Evolutionary conservation across 352 stramenopile genomes (phyloP).

Genomic region (Pythium pyrilobum): DNA sequence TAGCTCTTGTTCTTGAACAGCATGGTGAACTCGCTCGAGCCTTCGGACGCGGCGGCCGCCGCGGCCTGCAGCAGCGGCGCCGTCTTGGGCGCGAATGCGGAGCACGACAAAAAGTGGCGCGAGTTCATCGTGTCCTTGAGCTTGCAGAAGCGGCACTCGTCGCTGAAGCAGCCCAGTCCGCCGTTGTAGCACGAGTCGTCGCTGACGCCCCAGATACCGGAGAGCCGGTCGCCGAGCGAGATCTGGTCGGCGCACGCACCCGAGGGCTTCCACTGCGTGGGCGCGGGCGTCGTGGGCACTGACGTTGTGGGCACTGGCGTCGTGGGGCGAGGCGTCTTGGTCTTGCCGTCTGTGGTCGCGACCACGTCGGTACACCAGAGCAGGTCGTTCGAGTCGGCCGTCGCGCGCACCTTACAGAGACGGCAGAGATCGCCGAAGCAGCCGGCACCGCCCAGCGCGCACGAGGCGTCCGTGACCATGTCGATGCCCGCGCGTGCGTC

Average conservation of each 20-base stretch:
- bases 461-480: slow-evolving; percentile 19
- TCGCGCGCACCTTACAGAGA: slow-evolving; percentile 19
- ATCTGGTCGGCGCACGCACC: slow-evolving; percentile 7
- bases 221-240: slow-evolving; percentile 12
- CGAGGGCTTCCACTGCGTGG: background rate
- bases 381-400: slow-evolving; percentile 7
- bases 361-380: slow-evolving; percentile 10
- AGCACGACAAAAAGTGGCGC: slow-evolving; percentile 12
- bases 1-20: slow-evolving; percentile 3
- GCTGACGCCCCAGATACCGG: slow-evolving; percentile 12
- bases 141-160: slow-evolving; percentile 22
- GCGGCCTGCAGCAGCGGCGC: slow-evolving; percentile 5
- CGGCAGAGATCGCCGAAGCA: slow-evolving; percentile 23
- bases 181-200: background rate
- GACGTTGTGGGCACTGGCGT: background rate
- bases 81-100: background rate
- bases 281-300: background rate
- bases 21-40: background rate
- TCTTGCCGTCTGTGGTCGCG: background rate
- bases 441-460: slow-evolving; percentile 16
- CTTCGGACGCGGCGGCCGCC: background rate
- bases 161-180: slow-evolving; percentile 19
- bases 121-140: slow-evolving; percentile 9
- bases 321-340: background rate
- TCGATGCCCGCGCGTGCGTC: slow-evolving; percentile 16